Percentiles rank a stretch among this genome's conserved stretches.
phyloP scores from a whole-genome alignment of 1,139 yeast species.

The Diutina neorugosa region DNA sequence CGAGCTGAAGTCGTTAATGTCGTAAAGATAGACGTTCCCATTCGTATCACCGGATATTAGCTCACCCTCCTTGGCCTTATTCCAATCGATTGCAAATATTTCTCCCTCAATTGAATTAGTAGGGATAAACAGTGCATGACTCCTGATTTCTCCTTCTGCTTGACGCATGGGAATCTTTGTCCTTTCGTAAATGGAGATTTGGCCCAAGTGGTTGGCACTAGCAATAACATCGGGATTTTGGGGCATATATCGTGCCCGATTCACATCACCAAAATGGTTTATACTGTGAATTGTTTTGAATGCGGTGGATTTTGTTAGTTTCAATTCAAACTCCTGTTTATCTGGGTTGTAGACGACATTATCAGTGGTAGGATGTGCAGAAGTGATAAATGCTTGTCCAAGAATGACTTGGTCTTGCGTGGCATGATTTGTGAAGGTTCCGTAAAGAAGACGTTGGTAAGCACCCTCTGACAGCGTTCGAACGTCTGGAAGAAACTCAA shows the following conservation, averaged over 20 bases:
- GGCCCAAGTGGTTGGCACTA: slow-evolving; percentile 28
- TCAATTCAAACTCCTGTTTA: slow-evolving; percentile 29
- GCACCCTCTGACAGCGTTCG: slow-evolving; percentile 6
- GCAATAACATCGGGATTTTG: slow-evolving; percentile 35
- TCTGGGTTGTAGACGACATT: slow-evolving; percentile 21
- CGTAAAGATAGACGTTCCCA: neutral
- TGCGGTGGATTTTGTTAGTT: slow-evolving; percentile 7
- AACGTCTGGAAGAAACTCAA: slow-evolving; percentile 46
- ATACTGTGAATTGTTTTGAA: slow-evolving; percentile 15
- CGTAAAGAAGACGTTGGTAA: slow-evolving; percentile 8
- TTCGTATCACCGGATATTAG: neutral
- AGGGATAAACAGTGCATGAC: neutral
- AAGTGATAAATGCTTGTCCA: neutral
- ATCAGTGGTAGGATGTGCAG: neutral
- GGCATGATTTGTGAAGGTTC: slow-evolving; percentile 10
- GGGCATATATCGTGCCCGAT: slow-evolving; percentile 20
- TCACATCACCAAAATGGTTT: slow-evolving; percentile 34
- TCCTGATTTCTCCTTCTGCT: neutral
- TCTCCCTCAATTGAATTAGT: neutral
- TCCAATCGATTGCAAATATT: neutral
- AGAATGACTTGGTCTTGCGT: neutral
- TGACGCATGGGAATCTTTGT: slow-evolving; percentile 14
- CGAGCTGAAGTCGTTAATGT: neutral
- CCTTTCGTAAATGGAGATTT: slow-evolving; percentile 35
- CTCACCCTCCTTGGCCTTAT: neutral